Percentiles rank a stretch among this genome's conserved stretches.
phyloP scores from a whole-genome alignment of 306 rosid genomes.

The Gastrolobium bilobum region DNA sequence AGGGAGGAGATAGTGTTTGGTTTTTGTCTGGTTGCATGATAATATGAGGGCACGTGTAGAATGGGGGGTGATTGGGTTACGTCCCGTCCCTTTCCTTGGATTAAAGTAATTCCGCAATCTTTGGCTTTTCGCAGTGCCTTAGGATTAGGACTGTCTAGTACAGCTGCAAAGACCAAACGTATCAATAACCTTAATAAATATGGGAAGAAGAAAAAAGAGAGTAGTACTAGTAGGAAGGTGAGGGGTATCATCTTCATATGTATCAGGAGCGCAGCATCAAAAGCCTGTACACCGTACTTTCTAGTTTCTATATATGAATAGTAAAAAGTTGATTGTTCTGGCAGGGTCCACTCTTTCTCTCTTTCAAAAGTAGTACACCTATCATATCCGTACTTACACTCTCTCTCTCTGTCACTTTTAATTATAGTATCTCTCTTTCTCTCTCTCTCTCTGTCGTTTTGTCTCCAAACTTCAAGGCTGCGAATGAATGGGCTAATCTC shows the following conservation, averaged over 20 bases:
- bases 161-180: constrained; percentile 40
- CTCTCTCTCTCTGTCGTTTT: neutral
- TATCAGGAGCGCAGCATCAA: constrained; percentile 43
- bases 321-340: constrained; percentile 66
- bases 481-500: constrained; percentile 55
- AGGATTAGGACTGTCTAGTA: constrained; percentile 40
- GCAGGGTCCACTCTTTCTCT: constrained; percentile 28
- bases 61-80: constrained; percentile 22
- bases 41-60: constrained; percentile 54
- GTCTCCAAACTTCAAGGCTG: constrained; percentile 49
- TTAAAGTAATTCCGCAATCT: constrained; percentile 61
- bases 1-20: neutral
- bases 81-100: constrained; percentile 51
- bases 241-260: neutral
- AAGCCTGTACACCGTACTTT: constrained; percentile 46
- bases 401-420: constrained; percentile 31
- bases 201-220: neutral
- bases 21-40: constrained; percentile 7
- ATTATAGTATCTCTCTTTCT: neutral
- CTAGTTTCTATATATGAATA: constrained; percentile 53
- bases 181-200: constrained; percentile 18
- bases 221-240: neutral
- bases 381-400: constrained; percentile 53
- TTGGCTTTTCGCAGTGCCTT: constrained; percentile 62
- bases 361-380: constrained; percentile 28